Conservation (phyloP, 225 moss, liverwort and hornwort genomes). For the Ulota crispa region DNA sequence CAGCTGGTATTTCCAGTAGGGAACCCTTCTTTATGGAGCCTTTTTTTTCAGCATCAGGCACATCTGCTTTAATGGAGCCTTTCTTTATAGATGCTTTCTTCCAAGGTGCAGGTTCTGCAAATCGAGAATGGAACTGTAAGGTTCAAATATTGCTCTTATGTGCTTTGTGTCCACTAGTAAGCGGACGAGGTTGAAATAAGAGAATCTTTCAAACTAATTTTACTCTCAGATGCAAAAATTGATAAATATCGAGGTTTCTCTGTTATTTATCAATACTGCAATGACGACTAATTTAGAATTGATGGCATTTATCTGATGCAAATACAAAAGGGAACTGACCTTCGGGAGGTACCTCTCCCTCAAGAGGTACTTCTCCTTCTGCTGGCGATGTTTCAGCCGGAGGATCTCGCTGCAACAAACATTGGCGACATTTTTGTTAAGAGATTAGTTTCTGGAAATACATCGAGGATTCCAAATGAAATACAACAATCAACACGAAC, state of each 20-base stretch:
- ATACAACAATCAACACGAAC: neutral
- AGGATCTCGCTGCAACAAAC: constrained; percentile 40
- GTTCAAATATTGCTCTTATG: neutral
- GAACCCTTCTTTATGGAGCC: constrained; percentile 21
- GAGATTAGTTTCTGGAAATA: neutral
- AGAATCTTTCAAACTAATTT: neutral
- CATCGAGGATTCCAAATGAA: neutral
- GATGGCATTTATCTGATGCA: neutral
- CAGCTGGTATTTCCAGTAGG: neutral
- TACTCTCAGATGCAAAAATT: neutral
- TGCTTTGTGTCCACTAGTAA: neutral
- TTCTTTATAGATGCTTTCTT: constrained; percentile 29
- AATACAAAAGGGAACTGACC: constrained; percentile 8
- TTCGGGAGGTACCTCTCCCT: neutral
- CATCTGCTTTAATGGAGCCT: constrained; percentile 10
- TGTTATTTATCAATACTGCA: neutral
- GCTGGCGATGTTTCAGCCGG: neutral
- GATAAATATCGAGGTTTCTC: neutral
- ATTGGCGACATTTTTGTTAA: neutral
- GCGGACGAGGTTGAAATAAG: neutral
- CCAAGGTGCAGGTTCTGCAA: constrained; percentile 13
- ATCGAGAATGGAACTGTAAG: neutral
- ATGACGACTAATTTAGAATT: neutral
- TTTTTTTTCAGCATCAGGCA: constrained; percentile 15
- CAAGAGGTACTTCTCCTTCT: neutral